These are phyloP conservation scores for Colletotrichum sansevieriae DNA, from an alignment of 2,329 filamentous ascomycete genomes.

Conservation along the genomic window DNA sequence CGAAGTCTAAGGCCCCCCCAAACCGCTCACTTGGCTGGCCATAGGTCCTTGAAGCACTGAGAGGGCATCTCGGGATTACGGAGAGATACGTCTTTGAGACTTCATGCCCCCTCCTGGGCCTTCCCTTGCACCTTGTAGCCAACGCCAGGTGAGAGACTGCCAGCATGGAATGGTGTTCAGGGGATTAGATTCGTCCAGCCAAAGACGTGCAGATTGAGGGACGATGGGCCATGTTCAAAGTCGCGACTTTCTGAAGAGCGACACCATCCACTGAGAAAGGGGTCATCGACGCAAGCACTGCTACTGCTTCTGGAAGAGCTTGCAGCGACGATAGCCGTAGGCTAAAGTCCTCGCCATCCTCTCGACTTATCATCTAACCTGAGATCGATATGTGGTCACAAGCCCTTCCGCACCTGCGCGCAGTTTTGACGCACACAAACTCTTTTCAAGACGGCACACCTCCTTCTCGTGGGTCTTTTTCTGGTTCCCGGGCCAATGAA, in stretches of 20 bases:
- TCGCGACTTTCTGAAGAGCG: background rate
- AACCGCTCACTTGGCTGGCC: conserved; percentile 24
- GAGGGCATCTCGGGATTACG: conserved; percentile 16
- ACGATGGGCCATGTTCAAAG: background rate
- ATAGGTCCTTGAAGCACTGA: conserved; percentile 10
- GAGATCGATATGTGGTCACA: background rate
- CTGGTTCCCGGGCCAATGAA: conserved; percentile 17
- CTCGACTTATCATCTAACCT: conserved; percentile 4
- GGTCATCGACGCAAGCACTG: background rate
- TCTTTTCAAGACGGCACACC: conserved; percentile 15
- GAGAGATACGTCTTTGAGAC: conserved; percentile 16
- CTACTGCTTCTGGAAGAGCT: conserved; percentile 16
- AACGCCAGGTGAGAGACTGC: conserved; percentile 4
- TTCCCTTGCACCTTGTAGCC: conserved; percentile 19
- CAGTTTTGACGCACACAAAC: conserved; percentile 24
- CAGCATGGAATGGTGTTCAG: conserved; percentile 8
- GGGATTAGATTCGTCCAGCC: conserved; percentile 5
- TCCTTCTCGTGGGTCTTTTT: conserved; percentile 8
- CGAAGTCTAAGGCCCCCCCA: conserved; percentile 34
- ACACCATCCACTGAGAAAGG: background rate
- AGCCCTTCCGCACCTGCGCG: conserved; percentile 9
- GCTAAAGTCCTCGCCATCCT: conserved; percentile 9
- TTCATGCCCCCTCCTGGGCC: conserved; percentile 2
- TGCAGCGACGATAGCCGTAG: conserved; percentile 16
- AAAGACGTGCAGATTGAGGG: background rate